Evolutionary conservation across 805 yeast species (phyloP).

Genomic region (Lipomyces orientalis): DNA sequence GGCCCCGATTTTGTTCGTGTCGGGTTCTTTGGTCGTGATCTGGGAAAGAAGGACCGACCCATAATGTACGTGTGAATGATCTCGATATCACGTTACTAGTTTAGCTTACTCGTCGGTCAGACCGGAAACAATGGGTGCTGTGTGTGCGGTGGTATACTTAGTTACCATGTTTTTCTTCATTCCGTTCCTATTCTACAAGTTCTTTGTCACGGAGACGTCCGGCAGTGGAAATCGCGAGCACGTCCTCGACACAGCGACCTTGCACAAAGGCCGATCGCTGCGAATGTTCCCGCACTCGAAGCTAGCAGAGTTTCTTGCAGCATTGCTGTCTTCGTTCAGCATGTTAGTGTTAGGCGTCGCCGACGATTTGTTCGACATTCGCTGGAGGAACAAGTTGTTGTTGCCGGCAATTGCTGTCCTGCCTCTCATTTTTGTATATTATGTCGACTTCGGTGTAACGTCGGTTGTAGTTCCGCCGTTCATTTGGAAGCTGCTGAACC

Average conservation of each 20-base stretch:
- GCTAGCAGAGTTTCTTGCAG: constrained; percentile 84
- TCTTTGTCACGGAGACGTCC: constrained; percentile 62
- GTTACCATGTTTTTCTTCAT: constrained; percentile 82
- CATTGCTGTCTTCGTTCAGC: constrained; percentile 79
- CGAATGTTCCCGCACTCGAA: constrained; percentile 70
- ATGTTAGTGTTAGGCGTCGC: constrained; percentile 86
- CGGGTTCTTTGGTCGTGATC: constrained; percentile 86
- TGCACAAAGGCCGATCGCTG: constrained; percentile 31
- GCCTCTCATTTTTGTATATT: constrained; percentile 88
- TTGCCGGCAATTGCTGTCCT: constrained; percentile 93
- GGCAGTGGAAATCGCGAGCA: constrained; percentile 64
- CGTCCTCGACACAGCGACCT: constrained; percentile 43
- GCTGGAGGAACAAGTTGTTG: constrained; percentile 98
- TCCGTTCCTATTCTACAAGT: constrained; percentile 84
- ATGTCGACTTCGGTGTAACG: constrained; percentile 92
- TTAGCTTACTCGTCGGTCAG: constrained; percentile 41
- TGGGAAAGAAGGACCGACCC: constrained; percentile 77
- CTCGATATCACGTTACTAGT: not conserved
- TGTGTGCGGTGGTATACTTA: constrained; percentile 79
- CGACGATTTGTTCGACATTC: constrained; percentile 92
- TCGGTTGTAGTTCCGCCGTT: constrained; percentile 81
- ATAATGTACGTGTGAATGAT: constrained; percentile 33
- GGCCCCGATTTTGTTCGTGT: constrained; percentile 68
- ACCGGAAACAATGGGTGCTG: constrained; percentile 93
- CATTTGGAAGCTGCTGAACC: constrained; percentile 51